Base-by-base conservation (phyloP, 768 basidiomycete genomes). In the Xanthoconium stramineum region DNA sequence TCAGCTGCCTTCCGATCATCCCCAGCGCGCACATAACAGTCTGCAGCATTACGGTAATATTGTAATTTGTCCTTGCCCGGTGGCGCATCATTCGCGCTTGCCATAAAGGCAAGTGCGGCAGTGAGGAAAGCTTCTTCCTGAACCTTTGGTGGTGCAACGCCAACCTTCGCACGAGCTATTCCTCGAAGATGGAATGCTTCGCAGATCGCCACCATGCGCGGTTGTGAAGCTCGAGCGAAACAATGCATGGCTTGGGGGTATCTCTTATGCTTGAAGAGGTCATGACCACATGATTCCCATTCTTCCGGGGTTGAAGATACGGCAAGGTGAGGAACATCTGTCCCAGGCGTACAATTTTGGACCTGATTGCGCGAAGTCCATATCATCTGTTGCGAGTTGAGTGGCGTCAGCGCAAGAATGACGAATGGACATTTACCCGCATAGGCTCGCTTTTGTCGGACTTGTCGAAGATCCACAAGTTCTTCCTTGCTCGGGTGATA, bases 391-490 rank as follows among this genome's bases (percentile, higher is more conserved):
- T 9, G 5, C 13, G 1, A 12, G 9, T 28, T 61, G n/a, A 63
- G 47, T 17, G 35, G 32, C 10, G 1, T 11, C 14, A 30, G 24
- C 8, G 29, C 6, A 24, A 20, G 65, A 44, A 3, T n/a, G 3
- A 15, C 6, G 10, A 24, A 24, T 2, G 4, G 1, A 38, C 1
- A 20, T 37, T 58, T 47, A 86, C 86, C 61, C 76, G 73, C 81
- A 87, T 83, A 2, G 84, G 78, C 39, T 82, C 78, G 19, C 78
- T 74, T 55, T 78, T 82, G 2, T 74, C 68, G 0, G 86, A 87
- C 35, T 74, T 76, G 64, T 89, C 88, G 2, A 80, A 80, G 24
- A 89, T 82, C 85, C 88, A 87, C 8, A 89, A 63, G 50, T 86
- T 85, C 52, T 83, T 84, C 40, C 83, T 77, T 1, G 87, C 86